Evolutionary conservation across 2,329 filamentous ascomycete species (phyloP).

Genomic region (Colletotrichum cordylinicola): DNA sequence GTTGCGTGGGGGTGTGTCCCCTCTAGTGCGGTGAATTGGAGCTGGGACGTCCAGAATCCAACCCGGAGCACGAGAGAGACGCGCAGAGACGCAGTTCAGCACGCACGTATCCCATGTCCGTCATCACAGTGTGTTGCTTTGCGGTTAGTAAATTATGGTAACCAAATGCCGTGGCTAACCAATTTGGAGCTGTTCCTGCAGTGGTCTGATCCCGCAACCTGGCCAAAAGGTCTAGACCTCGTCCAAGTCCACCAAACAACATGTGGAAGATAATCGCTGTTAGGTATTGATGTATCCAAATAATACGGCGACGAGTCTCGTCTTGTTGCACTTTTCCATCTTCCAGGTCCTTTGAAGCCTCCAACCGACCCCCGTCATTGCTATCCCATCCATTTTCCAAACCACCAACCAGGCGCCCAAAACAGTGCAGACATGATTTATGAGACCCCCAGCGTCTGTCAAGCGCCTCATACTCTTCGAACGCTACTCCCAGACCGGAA

Average conservation of each 20-base stretch:
- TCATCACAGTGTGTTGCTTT: background rate
- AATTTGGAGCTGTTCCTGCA: background rate
- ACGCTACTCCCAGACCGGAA: background rate
- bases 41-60: background rate
- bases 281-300: slow-evolving; percentile 23
- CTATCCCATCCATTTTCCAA: slow-evolving; percentile 17
- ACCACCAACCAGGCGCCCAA: slow-evolving; percentile 16
- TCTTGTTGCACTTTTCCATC: slow-evolving; percentile 13
- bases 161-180: background rate
- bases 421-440: slow-evolving; percentile 12
- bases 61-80: background rate
- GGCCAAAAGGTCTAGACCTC: background rate
- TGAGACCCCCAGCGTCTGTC: background rate
- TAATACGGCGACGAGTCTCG: slow-evolving; percentile 16
- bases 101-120: background rate
- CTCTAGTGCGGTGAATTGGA: background rate
- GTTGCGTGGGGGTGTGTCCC: slow-evolving; percentile 2
- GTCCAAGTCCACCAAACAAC: background rate
- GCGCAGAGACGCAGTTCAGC: background rate
- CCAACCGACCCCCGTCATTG: slow-evolving; percentile 4
- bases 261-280: slow-evolving; percentile 16
- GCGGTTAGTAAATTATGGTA: background rate
- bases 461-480: slow-evolving; percentile 11
- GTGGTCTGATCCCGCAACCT: background rate
- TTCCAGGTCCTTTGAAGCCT: slow-evolving; percentile 7